Evolutionary conservation across 345 rosid species (phyloP).

Genomic region (Durio zibethinus): DNA sequence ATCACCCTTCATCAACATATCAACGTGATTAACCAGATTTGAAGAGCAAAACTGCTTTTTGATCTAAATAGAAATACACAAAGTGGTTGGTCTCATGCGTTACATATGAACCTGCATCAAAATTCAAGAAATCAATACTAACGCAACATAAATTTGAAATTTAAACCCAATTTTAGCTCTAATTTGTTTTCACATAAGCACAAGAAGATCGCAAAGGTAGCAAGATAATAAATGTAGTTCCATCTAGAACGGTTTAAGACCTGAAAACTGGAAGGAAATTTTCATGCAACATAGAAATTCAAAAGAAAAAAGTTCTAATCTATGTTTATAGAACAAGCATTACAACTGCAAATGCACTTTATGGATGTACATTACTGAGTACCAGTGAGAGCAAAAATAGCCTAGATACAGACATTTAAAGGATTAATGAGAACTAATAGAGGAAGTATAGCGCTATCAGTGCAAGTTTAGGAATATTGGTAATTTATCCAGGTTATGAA

Average conservation of each 20-base stretch:
- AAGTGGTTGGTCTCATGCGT: slow-evolving; percentile 98
- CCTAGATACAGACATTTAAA: not conserved
- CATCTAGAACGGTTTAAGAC: not conserved
- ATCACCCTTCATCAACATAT: not conserved
- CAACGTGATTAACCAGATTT: slow-evolving; percentile 61
- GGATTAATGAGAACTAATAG: not conserved
- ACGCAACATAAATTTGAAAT: not conserved
- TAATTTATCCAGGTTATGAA: not conserved
- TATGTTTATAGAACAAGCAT: not conserved
- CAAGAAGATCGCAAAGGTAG: not conserved
- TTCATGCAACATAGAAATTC: not conserved
- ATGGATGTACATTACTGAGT: not conserved
- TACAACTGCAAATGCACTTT: not conserved
- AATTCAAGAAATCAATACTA: not conserved
- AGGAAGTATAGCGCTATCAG: not conserved
- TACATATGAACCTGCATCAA: slow-evolving; percentile 79
- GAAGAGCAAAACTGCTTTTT: slow-evolving; percentile 91
- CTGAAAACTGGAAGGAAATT: not conserved
- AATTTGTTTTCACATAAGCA: not conserved
- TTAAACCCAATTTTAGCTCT: not conserved
- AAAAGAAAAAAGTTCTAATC: not conserved
- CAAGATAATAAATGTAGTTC: not conserved
- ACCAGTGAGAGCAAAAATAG: not conserved
- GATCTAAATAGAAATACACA: slow-evolving; percentile 89
- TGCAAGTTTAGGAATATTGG: not conserved